Evolutionary conservation across 495 filamentous ascomycete species (phyloP), one percentile per base, ranked within the genome.

Genomic region (Neurospora sp.): DNA sequence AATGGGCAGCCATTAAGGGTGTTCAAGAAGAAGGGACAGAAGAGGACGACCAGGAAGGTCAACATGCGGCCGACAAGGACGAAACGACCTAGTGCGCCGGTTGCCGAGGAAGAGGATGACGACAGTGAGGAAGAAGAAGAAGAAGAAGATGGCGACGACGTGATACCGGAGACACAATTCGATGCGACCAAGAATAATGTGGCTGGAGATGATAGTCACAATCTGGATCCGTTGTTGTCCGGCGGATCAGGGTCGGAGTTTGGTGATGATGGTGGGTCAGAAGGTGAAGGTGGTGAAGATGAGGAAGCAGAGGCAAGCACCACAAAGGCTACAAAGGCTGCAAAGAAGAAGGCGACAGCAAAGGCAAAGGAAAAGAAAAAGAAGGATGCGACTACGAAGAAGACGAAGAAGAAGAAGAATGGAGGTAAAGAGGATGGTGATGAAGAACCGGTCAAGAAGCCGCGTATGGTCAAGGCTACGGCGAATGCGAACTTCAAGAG

Each of bases 21-120:
- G 3, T 97, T 90, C 84, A 97, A 97, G 84, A 98, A 98, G 86
- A 93, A 91, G 81, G 95, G 95, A 0, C 90, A 93, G 78, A 98
- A 98, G 82, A 87, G 95, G 53, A 93, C 92, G 41, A 97, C 95
- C 3, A 85, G 92, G 69, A 81, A 87, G 45, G 89, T 91, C n/a
- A 91, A 88, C 45, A 95, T 97, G 89, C 89, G 77, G 68, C 87
- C 87, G 17, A 82, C 80, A 8, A 72, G 79, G 69, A 69, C 73
- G 38, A 84, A 79, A 68, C 82, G 86, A 41, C 86, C 86, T 4
- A 76, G 80, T n/a, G 77, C 80, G 27, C 75, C 79, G 8, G 77
- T 76, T 17, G 20, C 45, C 0, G 76, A 72, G 17, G 42, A 69
- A 0, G 75, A 78, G 1, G 74, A 79, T 1, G 74, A 77, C 5